Conservation (phyloP, 2,329 filamentous ascomycete genomes). For the Pseudogymnoascus sp. region DNA sequence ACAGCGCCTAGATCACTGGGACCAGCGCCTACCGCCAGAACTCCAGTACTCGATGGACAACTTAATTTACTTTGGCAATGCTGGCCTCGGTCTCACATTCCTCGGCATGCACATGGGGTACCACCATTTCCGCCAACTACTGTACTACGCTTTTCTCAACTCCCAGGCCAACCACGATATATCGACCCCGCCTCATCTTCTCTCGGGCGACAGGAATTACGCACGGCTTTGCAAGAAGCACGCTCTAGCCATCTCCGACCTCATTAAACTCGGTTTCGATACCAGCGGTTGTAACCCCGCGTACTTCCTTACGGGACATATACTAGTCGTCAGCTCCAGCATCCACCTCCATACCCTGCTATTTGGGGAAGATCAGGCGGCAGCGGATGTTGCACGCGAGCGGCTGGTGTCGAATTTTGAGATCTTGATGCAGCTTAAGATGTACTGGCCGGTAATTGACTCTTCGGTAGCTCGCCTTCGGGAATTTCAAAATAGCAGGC, state of each 20-base stretch:
- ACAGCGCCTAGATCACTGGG: conserved; percentile 29
- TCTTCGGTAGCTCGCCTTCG: conserved; percentile 29
- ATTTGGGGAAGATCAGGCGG: conserved; percentile 30
- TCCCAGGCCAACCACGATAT: conserved; percentile 14
- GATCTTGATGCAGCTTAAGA: conserved; percentile 32
- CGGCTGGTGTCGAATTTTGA: conserved; percentile 36
- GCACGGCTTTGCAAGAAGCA: conserved; percentile 25
- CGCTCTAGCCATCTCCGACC: conserved; percentile 29
- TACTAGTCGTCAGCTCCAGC: conserved; percentile 37
- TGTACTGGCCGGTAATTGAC: conserved; percentile 34
- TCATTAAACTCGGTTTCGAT: conserved; percentile 31
- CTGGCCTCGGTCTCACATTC: conserved; percentile 35
- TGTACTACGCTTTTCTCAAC: conserved; percentile 39
- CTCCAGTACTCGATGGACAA: conserved; percentile 33
- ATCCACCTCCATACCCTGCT: conserved; percentile 38
- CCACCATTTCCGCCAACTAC: conserved; percentile 37
- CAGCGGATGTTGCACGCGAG: conserved; percentile 29
- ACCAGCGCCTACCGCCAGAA: conserved; percentile 26
- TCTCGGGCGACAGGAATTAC: conserved; percentile 23
- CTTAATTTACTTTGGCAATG: conserved; percentile 27
- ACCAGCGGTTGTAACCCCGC: conserved; percentile 31
- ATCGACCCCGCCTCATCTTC: conserved; percentile 6
- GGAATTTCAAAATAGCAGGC: conserved; percentile 35
- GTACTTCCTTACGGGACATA: conserved; percentile 37
- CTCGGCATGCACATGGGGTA: conserved; percentile 39